Evolutionary conservation across 225 moss, liverwort and hornwort species (phyloP).

Genomic region (Asterella californica): DNA sequence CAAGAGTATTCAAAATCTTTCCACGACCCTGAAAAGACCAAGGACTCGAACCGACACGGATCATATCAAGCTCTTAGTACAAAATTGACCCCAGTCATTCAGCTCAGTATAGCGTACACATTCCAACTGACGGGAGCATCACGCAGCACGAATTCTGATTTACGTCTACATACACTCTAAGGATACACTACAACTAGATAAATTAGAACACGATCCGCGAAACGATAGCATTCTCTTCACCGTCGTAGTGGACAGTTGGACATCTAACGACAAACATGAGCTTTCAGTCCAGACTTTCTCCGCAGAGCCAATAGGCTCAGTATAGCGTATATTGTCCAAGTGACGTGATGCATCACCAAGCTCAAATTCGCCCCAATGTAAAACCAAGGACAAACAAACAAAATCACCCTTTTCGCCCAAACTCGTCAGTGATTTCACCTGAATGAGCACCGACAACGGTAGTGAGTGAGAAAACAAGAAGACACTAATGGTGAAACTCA

Average conservation of each 20-base stretch:
- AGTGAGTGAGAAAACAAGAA: background rate
- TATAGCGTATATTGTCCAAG: constrained; percentile 13
- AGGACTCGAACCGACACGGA: no score
- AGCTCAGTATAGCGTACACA: no score
- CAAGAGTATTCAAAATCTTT: no score
- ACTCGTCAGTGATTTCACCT: background rate
- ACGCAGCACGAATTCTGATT: background rate
- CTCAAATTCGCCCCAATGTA: background rate
- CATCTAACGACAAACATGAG: background rate
- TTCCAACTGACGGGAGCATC: background rate
- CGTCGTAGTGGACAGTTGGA: no score
- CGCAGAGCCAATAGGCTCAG: constrained; percentile 10
- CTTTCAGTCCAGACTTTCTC: constrained; percentile 5
- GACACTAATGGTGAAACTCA: background rate
- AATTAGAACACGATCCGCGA: no score
- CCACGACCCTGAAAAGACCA: no score
- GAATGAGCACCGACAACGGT: background rate
- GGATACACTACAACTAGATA: no score
- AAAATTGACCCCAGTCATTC: no score
- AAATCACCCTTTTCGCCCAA: background rate
- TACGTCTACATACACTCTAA: background rate
- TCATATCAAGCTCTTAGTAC: no score
- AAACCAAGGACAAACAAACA: background rate
- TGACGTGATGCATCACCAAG: constrained; percentile 14
- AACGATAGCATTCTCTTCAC: background rate